Conservation (phyloP, 257 asterid genomes). For the Agastache rugosa region DNA sequence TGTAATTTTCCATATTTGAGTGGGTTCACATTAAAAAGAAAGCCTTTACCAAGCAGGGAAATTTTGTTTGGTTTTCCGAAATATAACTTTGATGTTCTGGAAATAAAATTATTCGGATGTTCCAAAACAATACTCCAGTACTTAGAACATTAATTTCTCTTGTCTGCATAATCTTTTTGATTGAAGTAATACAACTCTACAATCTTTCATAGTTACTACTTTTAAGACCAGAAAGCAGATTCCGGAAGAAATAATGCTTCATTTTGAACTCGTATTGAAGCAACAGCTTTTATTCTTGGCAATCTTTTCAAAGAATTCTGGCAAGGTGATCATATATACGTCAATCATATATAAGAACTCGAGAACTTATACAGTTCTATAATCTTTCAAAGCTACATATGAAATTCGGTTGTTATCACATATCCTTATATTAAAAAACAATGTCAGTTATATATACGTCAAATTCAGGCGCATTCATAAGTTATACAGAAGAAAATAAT, state of each 20-base stretch:
- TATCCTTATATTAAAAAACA: not conserved
- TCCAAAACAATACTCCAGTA: not conserved
- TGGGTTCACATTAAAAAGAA: not conserved
- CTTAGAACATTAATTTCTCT: not conserved
- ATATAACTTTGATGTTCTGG: too few species aligned
- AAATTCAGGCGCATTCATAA: slow-evolving; percentile 10
- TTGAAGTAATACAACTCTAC: not conserved
- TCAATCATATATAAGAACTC: not conserved
- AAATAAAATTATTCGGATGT: not conserved
- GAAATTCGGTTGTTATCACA: not conserved
- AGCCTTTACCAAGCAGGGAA: not conserved
- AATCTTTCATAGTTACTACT: not conserved
- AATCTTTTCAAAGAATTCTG: not conserved
- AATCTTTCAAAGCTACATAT: too few species aligned
- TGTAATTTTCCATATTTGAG: not conserved
- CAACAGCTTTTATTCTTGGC: not conserved
- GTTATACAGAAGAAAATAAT: not conserved
- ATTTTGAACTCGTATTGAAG: slow-evolving; percentile 4
- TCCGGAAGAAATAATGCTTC: not conserved
- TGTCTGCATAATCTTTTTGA: not conserved
- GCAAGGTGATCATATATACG: not conserved
- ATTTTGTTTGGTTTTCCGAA: not conserved
- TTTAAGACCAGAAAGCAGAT: not conserved
- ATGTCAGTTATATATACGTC: not conserved
- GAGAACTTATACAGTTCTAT: not conserved